These are phyloP conservation scores for Aspergillus niger DNA, from an alignment of 2,329 filamentous ascomycete genomes.

Conservation along the genomic window DNA sequence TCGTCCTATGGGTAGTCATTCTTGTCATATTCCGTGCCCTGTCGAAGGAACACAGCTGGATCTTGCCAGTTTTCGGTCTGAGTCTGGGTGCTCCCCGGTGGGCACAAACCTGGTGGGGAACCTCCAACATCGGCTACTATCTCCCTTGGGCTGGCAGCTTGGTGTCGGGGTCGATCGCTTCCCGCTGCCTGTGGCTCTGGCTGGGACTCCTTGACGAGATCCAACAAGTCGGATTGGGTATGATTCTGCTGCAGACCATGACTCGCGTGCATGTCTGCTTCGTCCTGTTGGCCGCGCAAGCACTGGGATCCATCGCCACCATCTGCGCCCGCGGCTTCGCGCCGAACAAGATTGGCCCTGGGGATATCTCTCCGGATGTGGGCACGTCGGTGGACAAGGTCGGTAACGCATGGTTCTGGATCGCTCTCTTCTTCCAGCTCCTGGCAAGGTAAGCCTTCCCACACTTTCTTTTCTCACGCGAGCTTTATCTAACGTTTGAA, in stretches of 20 bases:
- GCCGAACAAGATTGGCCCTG: slow-evolving; percentile 4
- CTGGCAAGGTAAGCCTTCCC: not conserved
- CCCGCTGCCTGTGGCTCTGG: slow-evolving; percentile 5
- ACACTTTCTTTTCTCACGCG: slow-evolving; percentile 35
- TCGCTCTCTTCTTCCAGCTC: slow-evolving; percentile 7
- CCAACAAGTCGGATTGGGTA: slow-evolving; percentile 6
- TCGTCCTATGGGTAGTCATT: not conserved
- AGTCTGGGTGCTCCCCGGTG: slow-evolving; percentile 2
- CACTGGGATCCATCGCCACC: slow-evolving; percentile 6
- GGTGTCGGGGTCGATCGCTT: not conserved
- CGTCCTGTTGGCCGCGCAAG: not conserved
- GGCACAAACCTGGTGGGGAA: slow-evolving; percentile 9
- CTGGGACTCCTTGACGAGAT: slow-evolving; percentile 6
- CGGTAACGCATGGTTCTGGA: slow-evolving; percentile 7
- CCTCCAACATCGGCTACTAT: slow-evolving; percentile 4
- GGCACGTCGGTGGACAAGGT: slow-evolving; percentile 6
- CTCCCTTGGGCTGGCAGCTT: slow-evolving; percentile 4
- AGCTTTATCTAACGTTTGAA: slow-evolving; percentile 29
- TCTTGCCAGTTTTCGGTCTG: slow-evolving; percentile 4
- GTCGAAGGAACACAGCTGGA: slow-evolving; percentile 7
- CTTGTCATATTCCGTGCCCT: not conserved
- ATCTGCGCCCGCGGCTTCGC: slow-evolving; percentile 6
- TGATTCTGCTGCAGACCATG: slow-evolving; percentile 9
- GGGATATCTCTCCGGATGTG: not conserved
- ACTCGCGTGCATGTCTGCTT: slow-evolving; percentile 7